Conservation (phyloP, 2,329 filamentous ascomycete genomes). For the Pleurostoma richardsiae region DNA sequence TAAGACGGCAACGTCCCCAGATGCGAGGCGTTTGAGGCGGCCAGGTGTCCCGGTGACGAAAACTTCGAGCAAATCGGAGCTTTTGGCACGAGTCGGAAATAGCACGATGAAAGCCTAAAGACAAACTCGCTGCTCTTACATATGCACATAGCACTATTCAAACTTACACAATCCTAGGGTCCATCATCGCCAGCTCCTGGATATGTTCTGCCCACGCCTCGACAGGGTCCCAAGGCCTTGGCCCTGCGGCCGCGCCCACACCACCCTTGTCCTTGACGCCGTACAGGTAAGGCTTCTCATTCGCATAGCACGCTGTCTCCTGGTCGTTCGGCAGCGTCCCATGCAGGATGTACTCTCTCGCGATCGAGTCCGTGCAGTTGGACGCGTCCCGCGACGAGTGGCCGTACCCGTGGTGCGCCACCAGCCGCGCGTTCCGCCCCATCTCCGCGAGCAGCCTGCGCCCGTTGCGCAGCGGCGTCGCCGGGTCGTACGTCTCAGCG, state of each 20-base stretch:
- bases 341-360: constrained; percentile 31
- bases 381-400: constrained; percentile 40
- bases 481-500: constrained; percentile 44
- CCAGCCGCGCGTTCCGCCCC: constrained; percentile 40
- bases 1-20: no score
- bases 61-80: no score
- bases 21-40: no score
- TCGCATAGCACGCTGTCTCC: constrained; percentile 39
- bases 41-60: no score
- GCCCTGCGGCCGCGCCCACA: neutral
- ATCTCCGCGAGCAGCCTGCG: constrained; percentile 36
- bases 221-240: no score
- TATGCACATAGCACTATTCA: no score
- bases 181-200: no score
- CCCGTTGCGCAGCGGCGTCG: constrained; percentile 43
- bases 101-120: no score
- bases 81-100: no score
- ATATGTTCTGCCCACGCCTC: no score
- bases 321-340: constrained; percentile 31
- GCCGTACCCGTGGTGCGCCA: constrained; percentile 45
- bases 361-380: constrained; percentile 36
- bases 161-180: no score
- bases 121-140: no score
- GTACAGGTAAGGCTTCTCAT: constrained; percentile 43
- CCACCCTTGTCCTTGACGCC: constrained; percentile 15